These are phyloP conservation scores for Phycomyces blakesleeanus DNA, from an alignment of 192 early-diverging fungal species.

Conservation along the genomic window DNA sequence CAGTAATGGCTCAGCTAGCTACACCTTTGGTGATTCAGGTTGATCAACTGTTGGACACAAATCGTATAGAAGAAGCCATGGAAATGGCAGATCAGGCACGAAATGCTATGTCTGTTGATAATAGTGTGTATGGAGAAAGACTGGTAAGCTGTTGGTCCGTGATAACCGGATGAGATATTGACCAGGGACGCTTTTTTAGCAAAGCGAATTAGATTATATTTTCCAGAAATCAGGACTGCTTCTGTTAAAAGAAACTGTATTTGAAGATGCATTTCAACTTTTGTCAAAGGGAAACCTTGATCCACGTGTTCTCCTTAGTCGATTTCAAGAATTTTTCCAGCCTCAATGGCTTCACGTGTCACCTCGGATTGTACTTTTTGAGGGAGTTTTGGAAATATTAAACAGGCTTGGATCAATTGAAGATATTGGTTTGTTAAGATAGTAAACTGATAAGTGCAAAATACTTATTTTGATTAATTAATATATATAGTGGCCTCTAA, in stretches of 20 bases:
- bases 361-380: conserved; percentile 34
- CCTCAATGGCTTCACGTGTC: conserved; percentile 25
- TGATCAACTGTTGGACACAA: conserved; percentile 52
- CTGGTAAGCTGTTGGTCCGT: no score
- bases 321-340: conserved; percentile 43
- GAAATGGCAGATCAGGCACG: conserved; percentile 49
- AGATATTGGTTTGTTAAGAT: conserved; percentile 41
- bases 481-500: conserved; percentile 26
- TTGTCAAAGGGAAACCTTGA: conserved; percentile 64
- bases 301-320: conserved; percentile 49
- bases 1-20: conserved; percentile 57
- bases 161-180: no score
- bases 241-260: conserved; percentile 57
- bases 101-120: conserved; percentile 40
- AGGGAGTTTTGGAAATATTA: conserved; percentile 35
- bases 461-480: conserved; percentile 2
- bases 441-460: neutral
- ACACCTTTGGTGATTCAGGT: conserved; percentile 57
- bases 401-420: conserved; percentile 38
- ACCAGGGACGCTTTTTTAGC: no score
- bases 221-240: conserved; percentile 64
- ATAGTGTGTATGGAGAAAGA: conserved; percentile 41
- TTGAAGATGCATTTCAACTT: conserved; percentile 61
- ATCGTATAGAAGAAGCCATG: conserved; percentile 59
- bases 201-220: conserved; percentile 51